These are phyloP conservation scores for Tetraselmis striata DNA, from an alignment of 139 green algal genomes.

Conservation along the genomic window DNA sequence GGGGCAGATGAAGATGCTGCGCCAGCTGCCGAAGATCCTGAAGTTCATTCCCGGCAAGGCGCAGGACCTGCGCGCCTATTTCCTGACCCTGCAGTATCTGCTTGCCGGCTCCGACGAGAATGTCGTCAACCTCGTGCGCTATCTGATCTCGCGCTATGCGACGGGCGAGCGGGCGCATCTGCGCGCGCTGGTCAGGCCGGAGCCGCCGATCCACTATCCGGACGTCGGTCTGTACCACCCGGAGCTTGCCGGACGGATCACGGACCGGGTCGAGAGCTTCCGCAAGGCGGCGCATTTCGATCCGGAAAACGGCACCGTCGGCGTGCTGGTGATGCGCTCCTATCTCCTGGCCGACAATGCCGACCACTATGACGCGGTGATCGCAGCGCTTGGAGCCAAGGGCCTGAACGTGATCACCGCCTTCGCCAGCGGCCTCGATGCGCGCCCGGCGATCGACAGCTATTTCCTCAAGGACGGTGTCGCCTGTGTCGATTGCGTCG, in stretches of 20 bases:
- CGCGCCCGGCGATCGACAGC: constrained; percentile 89
- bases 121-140: constrained; percentile 96
- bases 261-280: constrained; percentile 98
- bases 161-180: constrained; percentile 72
- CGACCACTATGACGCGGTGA: constrained; percentile 86
- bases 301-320: constrained; percentile 83
- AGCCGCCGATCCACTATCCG: constrained; percentile 89
- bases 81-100: constrained; percentile 96
- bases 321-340: constrained; percentile 93
- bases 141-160: constrained; percentile 74
- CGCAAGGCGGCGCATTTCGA: constrained; percentile 81
- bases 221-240: constrained; percentile 98
- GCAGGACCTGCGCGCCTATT: constrained; percentile 72
- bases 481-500: constrained; percentile 79
- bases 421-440: constrained; percentile 98
- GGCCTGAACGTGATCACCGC: constrained; percentile 91
- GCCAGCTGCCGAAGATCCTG: constrained; percentile 77
- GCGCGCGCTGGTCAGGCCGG: constrained; percentile 64
- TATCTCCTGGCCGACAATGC: constrained; percentile 98
- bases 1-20: constrained; percentile 94
- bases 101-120: constrained; percentile 94
- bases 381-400: constrained; percentile 86
- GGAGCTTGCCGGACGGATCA: constrained; percentile 71
- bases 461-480: constrained; percentile 85
- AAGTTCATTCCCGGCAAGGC: constrained; percentile 96